These are phyloP conservation scores for Microbotryomycetes sp. DNA, from an alignment of 1,284 basidiomycete genomes.

Conservation along the genomic window DNA sequence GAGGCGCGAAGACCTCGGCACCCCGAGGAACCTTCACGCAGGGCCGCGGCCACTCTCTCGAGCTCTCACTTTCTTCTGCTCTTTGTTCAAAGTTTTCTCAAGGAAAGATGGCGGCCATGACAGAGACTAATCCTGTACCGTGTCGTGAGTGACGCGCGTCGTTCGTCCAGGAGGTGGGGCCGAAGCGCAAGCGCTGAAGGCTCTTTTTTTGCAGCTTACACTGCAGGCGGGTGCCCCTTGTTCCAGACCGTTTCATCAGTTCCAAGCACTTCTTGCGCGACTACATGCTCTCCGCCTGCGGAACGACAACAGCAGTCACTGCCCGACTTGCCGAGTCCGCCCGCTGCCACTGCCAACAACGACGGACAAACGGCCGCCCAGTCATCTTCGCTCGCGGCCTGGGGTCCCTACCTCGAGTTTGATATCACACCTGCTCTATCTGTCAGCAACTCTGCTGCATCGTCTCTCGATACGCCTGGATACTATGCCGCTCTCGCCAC, in stretches of 20 bases:
- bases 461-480: background rate
- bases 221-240: conserved; percentile 16
- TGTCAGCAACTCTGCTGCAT: conserved; percentile 3
- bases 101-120: background rate
- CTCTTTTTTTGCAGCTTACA: conserved; percentile 10
- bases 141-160: background rate
- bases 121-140: background rate
- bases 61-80: background rate
- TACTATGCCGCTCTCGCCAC: background rate
- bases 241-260: conserved; percentile 15
- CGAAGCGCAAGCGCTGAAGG: background rate
- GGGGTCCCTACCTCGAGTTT: conserved; percentile 10
- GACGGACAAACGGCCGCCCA: background rate
- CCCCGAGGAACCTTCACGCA: background rate
- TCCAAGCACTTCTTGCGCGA: background rate
- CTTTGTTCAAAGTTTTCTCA: background rate
- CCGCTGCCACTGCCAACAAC: background rate
- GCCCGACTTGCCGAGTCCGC: background rate
- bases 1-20: background rate
- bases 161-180: background rate
- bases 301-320: background rate
- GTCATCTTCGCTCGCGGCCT: background rate
- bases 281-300: conserved; percentile 7
- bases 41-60: background rate
- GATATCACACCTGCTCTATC: conserved; percentile 5